These are phyloP conservation scores for Ochetophila trinervis DNA, from an alignment of 306 rosid species.

Conservation along the genomic window DNA sequence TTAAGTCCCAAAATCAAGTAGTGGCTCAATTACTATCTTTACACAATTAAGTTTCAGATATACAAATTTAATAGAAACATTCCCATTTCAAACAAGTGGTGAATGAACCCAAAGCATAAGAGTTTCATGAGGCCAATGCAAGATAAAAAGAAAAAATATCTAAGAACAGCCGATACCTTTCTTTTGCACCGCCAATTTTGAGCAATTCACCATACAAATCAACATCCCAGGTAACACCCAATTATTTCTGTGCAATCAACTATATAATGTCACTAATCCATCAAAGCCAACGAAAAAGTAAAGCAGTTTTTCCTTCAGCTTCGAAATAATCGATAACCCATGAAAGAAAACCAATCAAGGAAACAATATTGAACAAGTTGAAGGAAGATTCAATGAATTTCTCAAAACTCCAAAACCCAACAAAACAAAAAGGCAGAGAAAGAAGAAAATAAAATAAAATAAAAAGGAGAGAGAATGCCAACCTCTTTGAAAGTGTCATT, in stretches of 20 bases:
- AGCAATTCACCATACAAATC: slow-evolving; percentile 92
- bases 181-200: slow-evolving; percentile 98
- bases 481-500: slow-evolving; percentile 94
- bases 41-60: background rate
- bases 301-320: background rate
- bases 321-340: slow-evolving; percentile 8
- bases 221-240: slow-evolving; percentile 92
- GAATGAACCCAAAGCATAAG: background rate
- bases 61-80: background rate
- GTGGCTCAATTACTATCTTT: background rate
- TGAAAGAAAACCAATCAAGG: background rate
- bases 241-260: slow-evolving; percentile 56
- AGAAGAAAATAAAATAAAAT: too few species aligned
- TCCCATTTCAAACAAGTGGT: background rate
- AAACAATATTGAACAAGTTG: too few species aligned
- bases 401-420: background rate
- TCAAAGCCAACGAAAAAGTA: slow-evolving; percentile 4
- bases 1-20: slow-evolving; percentile 7
- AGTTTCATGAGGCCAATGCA: background rate
- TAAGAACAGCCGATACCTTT: slow-evolving; percentile 58
- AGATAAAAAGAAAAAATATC: too few species aligned
- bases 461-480: background rate
- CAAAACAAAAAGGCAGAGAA: background rate
- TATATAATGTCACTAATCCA: slow-evolving; percentile 7
- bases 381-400: slow-evolving; percentile 3